These are phyloP conservation scores for Neopestalotiopsis clavispora DNA, from an alignment of 2,329 filamentous ascomycete species.

Conservation along the genomic window DNA sequence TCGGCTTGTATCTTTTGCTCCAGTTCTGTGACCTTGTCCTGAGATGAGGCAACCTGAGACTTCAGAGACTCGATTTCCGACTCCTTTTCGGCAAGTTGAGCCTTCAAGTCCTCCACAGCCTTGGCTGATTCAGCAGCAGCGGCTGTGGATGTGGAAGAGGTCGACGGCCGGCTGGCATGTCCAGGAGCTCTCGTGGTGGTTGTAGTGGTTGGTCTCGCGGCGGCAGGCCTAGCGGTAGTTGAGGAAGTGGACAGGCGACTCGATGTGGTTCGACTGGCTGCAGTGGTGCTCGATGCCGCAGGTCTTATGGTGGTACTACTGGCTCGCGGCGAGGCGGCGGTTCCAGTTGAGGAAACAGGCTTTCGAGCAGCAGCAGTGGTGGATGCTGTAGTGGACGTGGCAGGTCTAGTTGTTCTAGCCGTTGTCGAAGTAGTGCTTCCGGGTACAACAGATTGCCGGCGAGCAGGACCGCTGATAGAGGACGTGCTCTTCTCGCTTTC, in stretches of 20 bases:
- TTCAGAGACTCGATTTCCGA: slow-evolving; percentile 62
- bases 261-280: slow-evolving; percentile 30
- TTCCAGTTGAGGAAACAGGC: slow-evolving; percentile 28
- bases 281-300: slow-evolving; percentile 40
- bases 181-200: slow-evolving; percentile 42
- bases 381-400: slow-evolving; percentile 34
- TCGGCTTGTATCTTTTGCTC: slow-evolving; percentile 54
- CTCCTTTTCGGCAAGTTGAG: slow-evolving; percentile 63
- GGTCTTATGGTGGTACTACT: slow-evolving; percentile 40
- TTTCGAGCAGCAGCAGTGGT: slow-evolving; percentile 38
- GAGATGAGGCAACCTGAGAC: slow-evolving; percentile 58
- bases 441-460: slow-evolving; percentile 50
- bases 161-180: slow-evolving; percentile 48
- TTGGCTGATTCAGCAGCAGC: slow-evolving; percentile 52
- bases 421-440: slow-evolving; percentile 38
- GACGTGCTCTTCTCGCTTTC: slow-evolving; percentile 55
- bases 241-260: slow-evolving; percentile 22
- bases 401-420: slow-evolving; percentile 40
- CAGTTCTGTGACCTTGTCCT: slow-evolving; percentile 61
- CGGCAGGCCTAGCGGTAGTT: slow-evolving; percentile 38
- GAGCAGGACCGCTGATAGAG: slow-evolving; percentile 42
- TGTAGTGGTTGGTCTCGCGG: slow-evolving; percentile 43
- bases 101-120: slow-evolving; percentile 64
- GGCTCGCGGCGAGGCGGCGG: slow-evolving; percentile 37
- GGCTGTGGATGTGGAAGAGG: slow-evolving; percentile 35